phyloP scores from a whole-genome alignment of 495 filamentous ascomycete species.

The Tricharina praecox region DNA sequence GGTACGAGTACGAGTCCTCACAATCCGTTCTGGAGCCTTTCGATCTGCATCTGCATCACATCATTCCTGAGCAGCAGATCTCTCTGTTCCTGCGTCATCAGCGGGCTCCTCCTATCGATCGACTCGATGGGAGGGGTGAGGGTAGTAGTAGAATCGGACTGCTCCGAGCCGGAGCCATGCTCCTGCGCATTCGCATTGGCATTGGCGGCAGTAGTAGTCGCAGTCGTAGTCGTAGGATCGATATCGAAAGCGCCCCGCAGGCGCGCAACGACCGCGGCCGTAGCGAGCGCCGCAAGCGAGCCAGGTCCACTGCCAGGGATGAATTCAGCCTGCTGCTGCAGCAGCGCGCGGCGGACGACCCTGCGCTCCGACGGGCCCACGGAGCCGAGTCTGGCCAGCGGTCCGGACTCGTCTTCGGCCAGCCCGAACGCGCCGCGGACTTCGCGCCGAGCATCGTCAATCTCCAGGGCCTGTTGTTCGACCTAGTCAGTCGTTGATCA shows the following conservation, averaged over 20 bases:
- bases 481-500: too few relatives aligned
- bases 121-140: too few relatives aligned
- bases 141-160: too few relatives aligned
- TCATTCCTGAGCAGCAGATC: constrained; percentile 14
- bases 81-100: constrained; percentile 11
- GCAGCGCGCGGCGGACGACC: neutral
- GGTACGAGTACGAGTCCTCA: too few relatives aligned
- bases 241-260: too few relatives aligned
- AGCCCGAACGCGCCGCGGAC: too few relatives aligned
- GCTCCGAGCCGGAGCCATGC: too few relatives aligned
- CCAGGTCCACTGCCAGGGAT: too few relatives aligned
- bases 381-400: neutral
- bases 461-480: constrained; percentile 17
- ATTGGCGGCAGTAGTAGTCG: neutral
- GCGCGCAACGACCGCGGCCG: too few relatives aligned
- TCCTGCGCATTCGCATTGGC: constrained; percentile 1
- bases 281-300: too few relatives aligned
- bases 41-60: constrained; percentile 22
- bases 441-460: constrained; percentile 7
- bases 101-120: constrained; percentile 2
- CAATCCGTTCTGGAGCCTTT: too few relatives aligned
- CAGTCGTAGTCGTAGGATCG: neutral
- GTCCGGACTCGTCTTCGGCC: neutral
- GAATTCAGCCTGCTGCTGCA: neutral
- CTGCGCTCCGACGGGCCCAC: neutral